A percentile compares a stretch with the other conserved stretches of the same genome.
Conservation (phyloP, 2,329 filamentous ascomycete genomes). For the Chaetomium strumarium region DNA sequence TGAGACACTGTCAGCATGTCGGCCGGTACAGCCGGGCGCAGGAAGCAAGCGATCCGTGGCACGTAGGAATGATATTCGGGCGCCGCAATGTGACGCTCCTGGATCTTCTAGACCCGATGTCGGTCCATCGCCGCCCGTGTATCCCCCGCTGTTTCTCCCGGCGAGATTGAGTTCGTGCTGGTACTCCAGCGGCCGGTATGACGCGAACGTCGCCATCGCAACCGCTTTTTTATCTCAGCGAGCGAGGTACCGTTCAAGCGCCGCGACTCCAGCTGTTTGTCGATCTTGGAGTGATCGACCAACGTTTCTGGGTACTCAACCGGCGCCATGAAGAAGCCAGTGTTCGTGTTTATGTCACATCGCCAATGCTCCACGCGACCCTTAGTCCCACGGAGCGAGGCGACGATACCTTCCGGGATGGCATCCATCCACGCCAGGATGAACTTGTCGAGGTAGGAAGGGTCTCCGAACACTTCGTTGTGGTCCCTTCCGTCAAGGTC, state of each 20-base stretch:
- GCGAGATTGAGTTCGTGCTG: background rate
- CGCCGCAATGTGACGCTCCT: constrained; percentile 1
- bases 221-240: constrained; percentile 11
- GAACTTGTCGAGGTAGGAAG: constrained; percentile 6
- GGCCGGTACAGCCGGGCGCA: constrained; percentile 36
- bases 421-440: constrained; percentile 11
- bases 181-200: background rate
- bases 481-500: constrained; percentile 2
- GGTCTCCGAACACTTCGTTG: constrained; percentile 3
- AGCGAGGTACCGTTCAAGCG: constrained; percentile 22
- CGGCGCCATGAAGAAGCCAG: constrained; percentile 31
- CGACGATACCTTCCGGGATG: background rate
- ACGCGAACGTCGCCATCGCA: background rate
- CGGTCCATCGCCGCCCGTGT: too few species aligned
- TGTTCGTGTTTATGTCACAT: constrained; percentile 35
- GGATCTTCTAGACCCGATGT: background rate
- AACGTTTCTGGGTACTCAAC: constrained; percentile 31
- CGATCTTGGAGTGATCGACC: constrained; percentile 12
- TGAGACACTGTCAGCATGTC: constrained; percentile 37
- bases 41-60: constrained; percentile 29
- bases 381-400: background rate
- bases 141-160: too few species aligned
- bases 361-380: constrained; percentile 14
- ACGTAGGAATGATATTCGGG: constrained; percentile 21
- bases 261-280: constrained; percentile 13